A percentile compares a stretch with the other conserved stretches of the same genome.
Conservation (phyloP, 2,329 filamentous ascomycete genomes). For the Tolypocladium guangdongense region DNA sequence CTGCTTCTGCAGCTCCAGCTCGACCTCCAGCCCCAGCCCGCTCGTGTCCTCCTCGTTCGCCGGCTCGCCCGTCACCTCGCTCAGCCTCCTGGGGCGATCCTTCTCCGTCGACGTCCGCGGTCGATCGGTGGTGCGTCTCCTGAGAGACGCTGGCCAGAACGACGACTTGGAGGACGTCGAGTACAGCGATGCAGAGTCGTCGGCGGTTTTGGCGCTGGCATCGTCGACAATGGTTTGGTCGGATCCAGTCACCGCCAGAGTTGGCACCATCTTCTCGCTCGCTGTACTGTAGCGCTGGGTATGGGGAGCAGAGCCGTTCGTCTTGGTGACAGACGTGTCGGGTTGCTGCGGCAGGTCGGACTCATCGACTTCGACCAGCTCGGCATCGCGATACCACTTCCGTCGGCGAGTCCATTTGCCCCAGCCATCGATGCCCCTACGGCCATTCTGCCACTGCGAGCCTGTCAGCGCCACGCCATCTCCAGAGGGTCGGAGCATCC, state of each 20-base stretch:
- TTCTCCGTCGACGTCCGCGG: conserved; percentile 17
- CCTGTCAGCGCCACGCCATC: conserved; percentile 3
- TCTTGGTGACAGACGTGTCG: conserved; percentile 20
- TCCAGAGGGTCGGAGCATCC: too few relatives aligned
- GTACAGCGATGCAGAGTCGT: conserved; percentile 34
- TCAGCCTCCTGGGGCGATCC: conserved; percentile 27
- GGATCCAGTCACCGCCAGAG: conserved; percentile 8
- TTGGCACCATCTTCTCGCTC: conserved; percentile 25
- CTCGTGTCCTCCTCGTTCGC: conserved; percentile 31
- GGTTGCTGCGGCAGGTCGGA: conserved; percentile 22
- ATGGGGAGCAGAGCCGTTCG: conserved; percentile 12
- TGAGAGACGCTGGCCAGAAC: conserved; percentile 29
- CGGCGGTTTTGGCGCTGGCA: conserved; percentile 19
- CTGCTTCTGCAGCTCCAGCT: conserved; percentile 41
- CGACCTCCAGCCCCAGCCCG: conserved; percentile 31
- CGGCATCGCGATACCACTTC: conserved; percentile 95
- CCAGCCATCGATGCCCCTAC: conserved; percentile 81
- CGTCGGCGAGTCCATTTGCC: conserved; percentile 83
- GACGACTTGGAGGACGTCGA: conserved; percentile 38
- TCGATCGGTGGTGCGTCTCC: conserved; percentile 28
- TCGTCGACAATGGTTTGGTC: conserved; percentile 16
- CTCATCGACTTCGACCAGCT: conserved; percentile 66
- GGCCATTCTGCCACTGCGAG: conserved; percentile 74
- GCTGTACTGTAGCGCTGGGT: conserved; percentile 23
- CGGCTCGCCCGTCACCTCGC: conserved; percentile 32